Percentiles rank a stretch among this genome's conserved stretches.
Conservation (phyloP, 208 protist species). For the Trypanosoma vivax region DNA sequence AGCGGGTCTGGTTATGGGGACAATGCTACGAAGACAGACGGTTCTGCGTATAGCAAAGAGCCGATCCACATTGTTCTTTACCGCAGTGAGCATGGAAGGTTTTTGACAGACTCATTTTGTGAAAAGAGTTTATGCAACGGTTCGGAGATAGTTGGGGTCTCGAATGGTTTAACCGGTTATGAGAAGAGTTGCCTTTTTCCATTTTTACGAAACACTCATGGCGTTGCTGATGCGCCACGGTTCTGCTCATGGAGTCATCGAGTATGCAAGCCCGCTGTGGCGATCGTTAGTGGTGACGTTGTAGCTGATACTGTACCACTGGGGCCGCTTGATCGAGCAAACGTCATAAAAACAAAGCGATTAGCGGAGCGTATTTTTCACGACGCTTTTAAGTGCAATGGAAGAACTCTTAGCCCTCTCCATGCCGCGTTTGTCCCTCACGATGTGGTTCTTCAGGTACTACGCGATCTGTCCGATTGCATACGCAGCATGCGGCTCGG, state of each 20-base stretch:
- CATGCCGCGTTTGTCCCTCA: constrained; percentile 24
- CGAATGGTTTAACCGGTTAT: constrained; percentile 4
- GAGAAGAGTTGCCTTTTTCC: background rate
- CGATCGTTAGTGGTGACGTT: background rate
- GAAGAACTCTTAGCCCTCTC: constrained; percentile 5
- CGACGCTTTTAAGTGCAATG: constrained; percentile 15
- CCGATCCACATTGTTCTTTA: constrained; percentile 12
- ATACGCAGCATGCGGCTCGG: constrained; percentile 14
- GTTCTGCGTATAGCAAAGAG: background rate
- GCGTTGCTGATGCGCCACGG: background rate
- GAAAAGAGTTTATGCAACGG: background rate
- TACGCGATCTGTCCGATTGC: constrained; percentile 15
- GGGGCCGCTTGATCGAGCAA: background rate
- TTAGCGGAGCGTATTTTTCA: constrained; percentile 10
- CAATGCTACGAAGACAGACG: background rate
- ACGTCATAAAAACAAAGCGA: background rate
- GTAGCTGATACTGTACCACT: background rate
- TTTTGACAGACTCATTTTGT: background rate
- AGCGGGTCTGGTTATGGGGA: background rate
- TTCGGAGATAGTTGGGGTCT: constrained; percentile 3
- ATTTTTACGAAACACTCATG: background rate
- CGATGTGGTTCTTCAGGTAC: constrained; percentile 10
- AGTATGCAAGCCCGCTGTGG: constrained; percentile 2
- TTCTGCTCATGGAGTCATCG: constrained; percentile 6
- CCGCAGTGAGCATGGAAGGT: background rate